Evolutionary conservation across 495 filamentous ascomycete genomes (phyloP).

Genomic region (Penicillium silybi): DNA sequence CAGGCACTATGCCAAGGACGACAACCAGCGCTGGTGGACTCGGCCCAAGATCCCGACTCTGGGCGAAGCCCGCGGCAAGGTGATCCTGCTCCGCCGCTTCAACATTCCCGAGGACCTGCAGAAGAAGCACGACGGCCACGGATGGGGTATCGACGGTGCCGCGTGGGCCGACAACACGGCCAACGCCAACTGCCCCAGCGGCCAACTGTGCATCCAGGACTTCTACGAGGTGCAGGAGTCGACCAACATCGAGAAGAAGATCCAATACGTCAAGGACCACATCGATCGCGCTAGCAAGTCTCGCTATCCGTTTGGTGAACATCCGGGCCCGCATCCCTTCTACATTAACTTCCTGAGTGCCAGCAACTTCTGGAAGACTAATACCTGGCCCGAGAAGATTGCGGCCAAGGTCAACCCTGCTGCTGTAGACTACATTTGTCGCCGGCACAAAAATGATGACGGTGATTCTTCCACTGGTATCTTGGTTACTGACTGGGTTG

Average conservation of each 20-base stretch:
- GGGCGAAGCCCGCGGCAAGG: slow-evolving; percentile 75
- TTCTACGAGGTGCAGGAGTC: slow-evolving; percentile 85
- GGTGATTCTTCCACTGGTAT: slow-evolving; percentile 87
- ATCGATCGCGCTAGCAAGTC: slow-evolving; percentile 62
- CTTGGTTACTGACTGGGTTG: slow-evolving; percentile 92
- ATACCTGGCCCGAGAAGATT: slow-evolving; percentile 91
- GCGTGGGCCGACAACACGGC: slow-evolving; percentile 88
- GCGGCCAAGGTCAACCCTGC: slow-evolving; percentile 91
- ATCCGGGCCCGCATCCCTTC: slow-evolving; percentile 52
- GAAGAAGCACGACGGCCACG: slow-evolving; percentile 55
- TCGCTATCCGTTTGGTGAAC: slow-evolving; percentile 41
- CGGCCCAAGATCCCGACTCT: slow-evolving; percentile 74
- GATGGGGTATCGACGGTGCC: slow-evolving; percentile 79
- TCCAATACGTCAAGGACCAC: slow-evolving; percentile 66
- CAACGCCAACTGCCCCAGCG: slow-evolving; percentile 66
- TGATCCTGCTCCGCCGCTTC: slow-evolving; percentile 84
- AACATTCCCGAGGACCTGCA: slow-evolving; percentile 57
- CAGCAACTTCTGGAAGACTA: slow-evolving; percentile 87
- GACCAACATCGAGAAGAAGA: slow-evolving; percentile 75
- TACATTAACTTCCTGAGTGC: slow-evolving; percentile 89
- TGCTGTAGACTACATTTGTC: slow-evolving; percentile 73
- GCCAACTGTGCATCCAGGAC: slow-evolving; percentile 83
- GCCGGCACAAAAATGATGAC: slow-evolving; percentile 53
- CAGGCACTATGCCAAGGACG: slow-evolving; percentile 62
- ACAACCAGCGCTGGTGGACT: slow-evolving; percentile 67